phyloP scores from a whole-genome alignment of 139 green algal species.

The Chlamydomonas asymmetrica region DNA sequence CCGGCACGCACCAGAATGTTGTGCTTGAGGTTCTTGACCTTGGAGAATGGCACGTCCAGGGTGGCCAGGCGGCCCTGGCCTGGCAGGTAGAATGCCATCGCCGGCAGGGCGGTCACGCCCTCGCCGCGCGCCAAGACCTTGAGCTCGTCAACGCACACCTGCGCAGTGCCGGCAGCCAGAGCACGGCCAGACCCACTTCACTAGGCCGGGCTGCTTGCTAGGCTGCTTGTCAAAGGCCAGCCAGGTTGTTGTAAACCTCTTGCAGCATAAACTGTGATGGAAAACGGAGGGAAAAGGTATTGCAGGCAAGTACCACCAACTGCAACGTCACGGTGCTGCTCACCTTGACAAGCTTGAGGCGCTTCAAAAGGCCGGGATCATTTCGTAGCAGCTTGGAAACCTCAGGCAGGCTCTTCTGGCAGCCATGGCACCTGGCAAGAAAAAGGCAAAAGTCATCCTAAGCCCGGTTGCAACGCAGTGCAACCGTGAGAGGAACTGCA shows the following conservation, averaged over 20 bases:
- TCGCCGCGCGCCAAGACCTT: constrained; percentile 38
- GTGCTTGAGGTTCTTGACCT: too few species aligned
- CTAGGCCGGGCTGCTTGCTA: background rate
- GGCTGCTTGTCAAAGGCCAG: background rate
- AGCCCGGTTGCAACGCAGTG: background rate
- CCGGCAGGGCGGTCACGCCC: constrained; percentile 46
- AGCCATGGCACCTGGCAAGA: constrained; percentile 48
- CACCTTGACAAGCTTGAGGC: constrained; percentile 59
- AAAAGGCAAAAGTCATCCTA: constrained; percentile 2
- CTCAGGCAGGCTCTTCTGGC: constrained; percentile 48
- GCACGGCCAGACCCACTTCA: background rate
- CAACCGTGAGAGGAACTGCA: background rate
- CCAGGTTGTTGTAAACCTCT: background rate
- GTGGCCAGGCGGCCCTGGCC: constrained; percentile 25
- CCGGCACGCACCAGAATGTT: too few species aligned
- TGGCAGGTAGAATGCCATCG: constrained; percentile 36
- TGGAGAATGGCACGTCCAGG: constrained; percentile 48
- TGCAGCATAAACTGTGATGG: background rate
- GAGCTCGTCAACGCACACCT: constrained; percentile 56
- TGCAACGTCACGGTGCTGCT: background rate
- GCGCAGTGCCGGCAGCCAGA: too few species aligned
- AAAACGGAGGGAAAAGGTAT: background rate
- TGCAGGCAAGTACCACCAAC: background rate
- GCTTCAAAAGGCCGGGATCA: constrained; percentile 34
- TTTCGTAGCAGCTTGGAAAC: constrained; percentile 34